Conservation (phyloP, 176 grass and related monocot genomes). For the Carex kokanica region DNA sequence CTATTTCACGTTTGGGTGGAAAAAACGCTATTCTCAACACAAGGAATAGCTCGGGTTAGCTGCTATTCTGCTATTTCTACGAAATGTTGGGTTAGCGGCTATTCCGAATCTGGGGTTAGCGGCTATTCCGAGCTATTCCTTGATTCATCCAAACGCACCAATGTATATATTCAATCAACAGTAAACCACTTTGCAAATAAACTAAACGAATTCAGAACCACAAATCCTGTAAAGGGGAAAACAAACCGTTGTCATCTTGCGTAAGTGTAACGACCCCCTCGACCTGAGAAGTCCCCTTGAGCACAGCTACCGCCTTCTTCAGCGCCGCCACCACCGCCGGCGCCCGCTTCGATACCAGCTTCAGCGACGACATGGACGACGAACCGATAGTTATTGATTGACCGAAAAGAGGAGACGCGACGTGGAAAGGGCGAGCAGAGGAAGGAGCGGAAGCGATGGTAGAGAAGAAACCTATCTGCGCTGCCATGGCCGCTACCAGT, state of each 20-base stretch:
- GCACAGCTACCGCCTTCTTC: slow-evolving; percentile 85
- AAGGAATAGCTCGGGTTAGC: too few species aligned
- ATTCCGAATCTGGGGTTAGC: too few species aligned
- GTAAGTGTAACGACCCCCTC: slow-evolving; percentile 79
- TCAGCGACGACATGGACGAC: slow-evolving; percentile 2
- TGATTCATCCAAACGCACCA: too few species aligned
- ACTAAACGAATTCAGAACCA: neutral
- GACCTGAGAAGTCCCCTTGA: slow-evolving; percentile 73
- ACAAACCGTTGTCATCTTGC: slow-evolving; percentile 63
- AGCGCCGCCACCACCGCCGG: slow-evolving; percentile 50
- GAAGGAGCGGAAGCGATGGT: slow-evolving; percentile 18
- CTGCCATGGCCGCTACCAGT: slow-evolving; percentile 46
- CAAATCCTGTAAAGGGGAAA: neutral
- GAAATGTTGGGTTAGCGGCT: too few species aligned
- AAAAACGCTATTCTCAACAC: too few species aligned
- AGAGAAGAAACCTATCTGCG: slow-evolving; percentile 51
- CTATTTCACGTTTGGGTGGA: too few species aligned
- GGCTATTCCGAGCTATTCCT: too few species aligned
- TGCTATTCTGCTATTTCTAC: too few species aligned
- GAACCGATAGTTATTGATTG: slow-evolving; percentile 28
- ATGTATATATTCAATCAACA: neutral
- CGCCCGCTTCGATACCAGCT: slow-evolving; percentile 22
- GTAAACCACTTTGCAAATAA: neutral
- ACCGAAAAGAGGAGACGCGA: neutral
- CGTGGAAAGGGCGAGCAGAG: slow-evolving; percentile 75